These are phyloP conservation scores for Saraca asoca DNA, from an alignment of 331 rosid species.

Conservation along the genomic window DNA sequence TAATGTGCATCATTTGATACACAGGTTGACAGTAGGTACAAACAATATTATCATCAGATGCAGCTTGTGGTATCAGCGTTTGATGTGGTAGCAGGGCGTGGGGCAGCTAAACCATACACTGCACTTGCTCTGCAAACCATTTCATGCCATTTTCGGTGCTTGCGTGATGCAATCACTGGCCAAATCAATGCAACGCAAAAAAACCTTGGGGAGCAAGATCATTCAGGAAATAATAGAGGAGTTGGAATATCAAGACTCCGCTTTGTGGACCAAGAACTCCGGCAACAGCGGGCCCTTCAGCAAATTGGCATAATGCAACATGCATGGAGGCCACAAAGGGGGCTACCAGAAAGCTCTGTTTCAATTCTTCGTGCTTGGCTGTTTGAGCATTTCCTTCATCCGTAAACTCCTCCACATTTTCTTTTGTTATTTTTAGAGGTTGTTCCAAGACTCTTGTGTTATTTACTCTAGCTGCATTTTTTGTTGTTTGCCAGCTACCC, in stretches of 20 bases:
- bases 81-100: slow-evolving; percentile 67
- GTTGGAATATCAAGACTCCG: slow-evolving; percentile 80
- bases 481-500: slow-evolving; percentile 60
- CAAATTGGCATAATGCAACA: slow-evolving; percentile 86
- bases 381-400: slow-evolving; percentile 90
- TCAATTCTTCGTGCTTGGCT: slow-evolving; percentile 86
- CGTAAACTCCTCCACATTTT: slow-evolving; percentile 48
- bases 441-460: not conserved
- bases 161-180: slow-evolving; percentile 71
- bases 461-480: slow-evolving; percentile 15
- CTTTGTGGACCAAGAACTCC: slow-evolving; percentile 71
- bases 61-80: slow-evolving; percentile 80
- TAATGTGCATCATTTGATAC: slow-evolving; percentile 26
- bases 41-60: slow-evolving; percentile 81
- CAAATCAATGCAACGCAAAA: slow-evolving; percentile 64
- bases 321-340: slow-evolving; percentile 87
- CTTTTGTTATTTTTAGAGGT: not conserved
- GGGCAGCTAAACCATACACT: slow-evolving; percentile 84
- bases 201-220: slow-evolving; percentile 71
- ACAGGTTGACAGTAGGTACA: slow-evolving; percentile 83
- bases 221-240: slow-evolving; percentile 57
- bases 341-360: slow-evolving; percentile 80
- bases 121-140: slow-evolving; percentile 81
- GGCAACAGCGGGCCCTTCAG: slow-evolving; percentile 81
- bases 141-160: slow-evolving; percentile 77